Percentiles rank a stretch among this genome's conserved stretches.
Conservation (phyloP, 306 rosid genomes). For the Cyclanthera cordifolia region DNA sequence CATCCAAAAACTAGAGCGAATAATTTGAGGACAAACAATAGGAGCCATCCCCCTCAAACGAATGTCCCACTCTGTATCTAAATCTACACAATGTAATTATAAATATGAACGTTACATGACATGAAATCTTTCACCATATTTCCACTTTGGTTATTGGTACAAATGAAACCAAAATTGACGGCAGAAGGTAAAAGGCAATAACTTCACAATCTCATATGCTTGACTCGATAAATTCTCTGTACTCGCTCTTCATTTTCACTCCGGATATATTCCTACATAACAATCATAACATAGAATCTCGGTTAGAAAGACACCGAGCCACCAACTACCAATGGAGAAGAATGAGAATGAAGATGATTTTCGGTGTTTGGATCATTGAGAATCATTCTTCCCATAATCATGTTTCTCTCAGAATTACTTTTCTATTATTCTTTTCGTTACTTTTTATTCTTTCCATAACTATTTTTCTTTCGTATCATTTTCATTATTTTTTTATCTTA, state of each 20-base stretch:
- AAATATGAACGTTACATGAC: slow-evolving; percentile 3
- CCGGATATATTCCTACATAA: slow-evolving; percentile 66
- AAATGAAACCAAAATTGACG: slow-evolving; percentile 49
- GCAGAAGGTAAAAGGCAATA: slow-evolving; percentile 22
- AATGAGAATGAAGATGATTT: too few relatives aligned
- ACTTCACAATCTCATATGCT: slow-evolving; percentile 39
- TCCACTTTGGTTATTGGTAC: neutral
- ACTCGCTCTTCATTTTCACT: slow-evolving; percentile 88
- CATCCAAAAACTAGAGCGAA: neutral
- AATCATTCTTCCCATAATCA: too few relatives aligned
- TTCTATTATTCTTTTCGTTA: too few relatives aligned
- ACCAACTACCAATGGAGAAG: too few relatives aligned
- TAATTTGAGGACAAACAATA: neutral
- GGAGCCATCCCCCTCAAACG: neutral
- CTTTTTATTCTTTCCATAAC: too few relatives aligned
- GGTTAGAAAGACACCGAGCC: neutral
- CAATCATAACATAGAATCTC: neutral
- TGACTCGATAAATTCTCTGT: slow-evolving; percentile 65
- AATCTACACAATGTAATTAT: slow-evolving; percentile 14
- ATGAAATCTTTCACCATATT: slow-evolving; percentile 7
- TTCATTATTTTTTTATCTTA: too few relatives aligned
- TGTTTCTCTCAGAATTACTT: too few relatives aligned
- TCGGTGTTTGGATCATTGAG: too few relatives aligned
- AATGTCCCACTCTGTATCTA: neutral
- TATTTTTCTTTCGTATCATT: too few relatives aligned